Percentiles rank a stretch among this genome's conserved stretches.
These are phyloP conservation scores for Globisporangium cederbergense DNA, from an alignment of 352 stramenopile genomes.

Conservation along the genomic window DNA sequence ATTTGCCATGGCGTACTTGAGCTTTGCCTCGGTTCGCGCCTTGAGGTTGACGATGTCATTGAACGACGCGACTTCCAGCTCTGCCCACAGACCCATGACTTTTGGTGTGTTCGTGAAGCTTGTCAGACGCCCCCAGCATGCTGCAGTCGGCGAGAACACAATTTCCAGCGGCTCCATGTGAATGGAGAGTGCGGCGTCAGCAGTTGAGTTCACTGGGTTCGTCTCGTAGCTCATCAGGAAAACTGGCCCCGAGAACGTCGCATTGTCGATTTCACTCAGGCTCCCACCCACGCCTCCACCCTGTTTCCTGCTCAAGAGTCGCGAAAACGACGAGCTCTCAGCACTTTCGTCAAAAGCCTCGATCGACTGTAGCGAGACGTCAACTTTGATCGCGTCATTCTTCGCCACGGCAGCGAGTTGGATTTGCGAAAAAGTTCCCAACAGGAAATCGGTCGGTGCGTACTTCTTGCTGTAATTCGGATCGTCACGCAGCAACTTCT, in stretches of 20 bases:
- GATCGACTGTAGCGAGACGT: conserved; percentile 84
- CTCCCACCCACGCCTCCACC: conserved; percentile 24
- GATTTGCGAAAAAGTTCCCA: conserved; percentile 74
- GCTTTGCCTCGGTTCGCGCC: conserved; percentile 80
- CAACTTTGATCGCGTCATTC: conserved; percentile 70
- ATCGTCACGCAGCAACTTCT: conserved; percentile 56
- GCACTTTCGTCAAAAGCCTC: conserved; percentile 85
- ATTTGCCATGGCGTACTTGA: conserved; percentile 89
- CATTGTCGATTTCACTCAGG: conserved; percentile 45
- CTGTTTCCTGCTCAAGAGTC: conserved; percentile 72
- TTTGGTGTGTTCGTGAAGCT: conserved; percentile 78
- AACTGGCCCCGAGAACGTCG: conserved; percentile 67
- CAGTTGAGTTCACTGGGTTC: conserved; percentile 54
- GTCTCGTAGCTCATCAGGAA: conserved; percentile 87
- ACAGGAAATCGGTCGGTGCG: conserved; percentile 68
- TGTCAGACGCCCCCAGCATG: conserved; percentile 73
- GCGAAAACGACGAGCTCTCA: conserved; percentile 80
- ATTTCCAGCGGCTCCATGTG: conserved; percentile 87
- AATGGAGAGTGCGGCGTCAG: conserved; percentile 74
- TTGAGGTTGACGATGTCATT: conserved; percentile 91
- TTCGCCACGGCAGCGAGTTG: conserved; percentile 67
- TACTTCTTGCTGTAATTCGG: conserved; percentile 64
- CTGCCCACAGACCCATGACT: conserved; percentile 75
- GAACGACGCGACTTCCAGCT: conserved; percentile 86
- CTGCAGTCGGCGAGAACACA: conserved; percentile 79